phyloP scores from a whole-genome alignment of 495 filamentous ascomycete genomes.

The Penicillium samsonianum region DNA sequence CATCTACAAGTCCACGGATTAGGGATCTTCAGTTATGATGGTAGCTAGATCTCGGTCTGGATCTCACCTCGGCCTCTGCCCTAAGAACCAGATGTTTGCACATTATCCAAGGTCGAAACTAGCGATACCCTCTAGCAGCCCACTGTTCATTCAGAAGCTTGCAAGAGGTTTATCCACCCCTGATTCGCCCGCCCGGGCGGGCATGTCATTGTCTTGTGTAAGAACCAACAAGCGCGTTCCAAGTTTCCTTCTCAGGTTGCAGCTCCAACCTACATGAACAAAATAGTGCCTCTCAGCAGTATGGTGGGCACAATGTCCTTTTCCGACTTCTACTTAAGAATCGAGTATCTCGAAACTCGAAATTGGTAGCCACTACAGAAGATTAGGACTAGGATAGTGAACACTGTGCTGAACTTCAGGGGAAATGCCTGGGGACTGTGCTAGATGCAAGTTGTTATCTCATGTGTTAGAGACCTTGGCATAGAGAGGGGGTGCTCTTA shows the following conservation, averaged over 20 bases:
- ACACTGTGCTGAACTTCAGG: too few relatives aligned
- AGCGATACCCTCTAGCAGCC: too few relatives aligned
- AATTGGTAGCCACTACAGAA: neutral
- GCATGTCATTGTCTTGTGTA: neutral
- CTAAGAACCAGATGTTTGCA: neutral
- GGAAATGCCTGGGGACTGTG: too few relatives aligned
- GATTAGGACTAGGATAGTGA: neutral
- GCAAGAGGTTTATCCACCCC: neutral
- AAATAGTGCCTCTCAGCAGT: neutral
- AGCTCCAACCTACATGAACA: neutral
- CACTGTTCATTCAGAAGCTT: neutral
- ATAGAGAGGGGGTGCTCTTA: neutral
- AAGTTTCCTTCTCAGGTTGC: neutral
- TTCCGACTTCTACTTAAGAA: neutral
- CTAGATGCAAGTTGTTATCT: neutral
- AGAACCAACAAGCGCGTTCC: neutral
- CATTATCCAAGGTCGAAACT: neutral
- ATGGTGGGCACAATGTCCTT: neutral
- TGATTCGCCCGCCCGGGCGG: too few relatives aligned
- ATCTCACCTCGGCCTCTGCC: neutral
- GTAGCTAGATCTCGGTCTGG: neutral
- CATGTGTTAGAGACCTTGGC: neutral
- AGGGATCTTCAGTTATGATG: neutral
- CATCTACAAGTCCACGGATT: neutral
- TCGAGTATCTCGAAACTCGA: neutral